Conservation (phyloP, 192 early-diverging fungal genomes). For the Lunasporangiospora selenospora region DNA sequence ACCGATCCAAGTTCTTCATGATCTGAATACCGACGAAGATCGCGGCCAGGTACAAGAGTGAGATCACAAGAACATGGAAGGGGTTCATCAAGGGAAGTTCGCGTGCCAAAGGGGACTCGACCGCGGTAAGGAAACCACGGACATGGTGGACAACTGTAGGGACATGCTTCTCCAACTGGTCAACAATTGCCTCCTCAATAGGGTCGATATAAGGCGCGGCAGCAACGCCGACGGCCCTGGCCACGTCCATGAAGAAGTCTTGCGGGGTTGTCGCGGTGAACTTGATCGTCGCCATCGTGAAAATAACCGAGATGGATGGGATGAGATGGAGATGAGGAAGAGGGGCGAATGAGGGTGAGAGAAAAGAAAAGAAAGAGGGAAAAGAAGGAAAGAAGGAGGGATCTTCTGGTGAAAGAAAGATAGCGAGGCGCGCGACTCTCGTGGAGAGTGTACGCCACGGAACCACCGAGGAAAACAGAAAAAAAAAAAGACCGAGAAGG, state of each 20-base stretch:
- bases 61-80: slow-evolving; percentile 62
- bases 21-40: slow-evolving; percentile 57
- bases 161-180: slow-evolving; percentile 30
- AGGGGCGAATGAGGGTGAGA: not conserved
- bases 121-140: slow-evolving; percentile 25
- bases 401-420: no score
- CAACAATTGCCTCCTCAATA: slow-evolving; percentile 21
- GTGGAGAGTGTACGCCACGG: no score
- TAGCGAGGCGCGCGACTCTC: no score
- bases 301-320: not conserved
- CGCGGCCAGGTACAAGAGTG: slow-evolving; percentile 51
- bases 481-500: not conserved
- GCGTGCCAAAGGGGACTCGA: slow-evolving; percentile 36
- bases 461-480: not conserved
- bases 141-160: slow-evolving; percentile 31
- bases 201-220: slow-evolving; percentile 46
- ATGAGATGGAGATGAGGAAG: slow-evolving; percentile 1
- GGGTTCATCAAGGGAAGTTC: slow-evolving; percentile 70
- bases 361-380: slow-evolving; percentile 2
- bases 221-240: slow-evolving; percentile 28
- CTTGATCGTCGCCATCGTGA: slow-evolving; percentile 35
- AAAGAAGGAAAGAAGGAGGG: not conserved
- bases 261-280: slow-evolving; percentile 30
- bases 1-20: slow-evolving; percentile 54
- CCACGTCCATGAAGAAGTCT: slow-evolving; percentile 43